These are phyloP conservation scores for Pseudocercospora crystallina DNA, from an alignment of 2,329 filamentous ascomycete genomes.

Conservation along the genomic window DNA sequence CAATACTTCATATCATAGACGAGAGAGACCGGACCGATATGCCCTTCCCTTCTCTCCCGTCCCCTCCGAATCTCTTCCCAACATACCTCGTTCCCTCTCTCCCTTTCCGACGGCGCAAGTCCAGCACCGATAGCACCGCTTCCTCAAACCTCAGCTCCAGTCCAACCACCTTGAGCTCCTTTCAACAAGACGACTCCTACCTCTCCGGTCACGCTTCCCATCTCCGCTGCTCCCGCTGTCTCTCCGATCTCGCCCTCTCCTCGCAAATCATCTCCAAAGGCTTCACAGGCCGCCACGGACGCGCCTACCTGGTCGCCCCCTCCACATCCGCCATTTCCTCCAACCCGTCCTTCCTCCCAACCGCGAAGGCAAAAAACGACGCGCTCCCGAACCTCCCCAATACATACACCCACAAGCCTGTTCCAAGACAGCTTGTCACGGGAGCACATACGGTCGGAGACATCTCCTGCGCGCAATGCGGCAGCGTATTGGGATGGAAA, in stretches of 20 bases:
- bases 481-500: constrained; percentile 62
- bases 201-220: constrained; percentile 53
- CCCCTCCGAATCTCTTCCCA: constrained; percentile 47
- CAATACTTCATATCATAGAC: not conserved
- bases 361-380: constrained; percentile 28
- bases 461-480: constrained; percentile 58
- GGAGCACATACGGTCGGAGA: constrained; percentile 63
- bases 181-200: constrained; percentile 36
- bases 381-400: constrained; percentile 53
- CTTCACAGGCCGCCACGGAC: constrained; percentile 64
- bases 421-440: constrained; percentile 61
- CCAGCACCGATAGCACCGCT: constrained; percentile 38
- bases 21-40: constrained; percentile 12
- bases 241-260: constrained; percentile 58
- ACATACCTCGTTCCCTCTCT: constrained; percentile 52
- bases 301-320: constrained; percentile 62
- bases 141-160: constrained; percentile 34
- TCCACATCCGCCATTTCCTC: constrained; percentile 34
- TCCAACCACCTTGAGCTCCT: constrained; percentile 23
- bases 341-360: constrained; percentile 19
- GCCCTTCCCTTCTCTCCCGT: constrained; percentile 31
- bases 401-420: constrained; percentile 56
- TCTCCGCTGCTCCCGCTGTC: constrained; percentile 60
- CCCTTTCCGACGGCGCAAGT: constrained; percentile 49
- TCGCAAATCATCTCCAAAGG: constrained; percentile 64